phyloP scores from a whole-genome alignment of 2,329 filamentous ascomycete genomes.

The Talaromyces sp. region DNA sequence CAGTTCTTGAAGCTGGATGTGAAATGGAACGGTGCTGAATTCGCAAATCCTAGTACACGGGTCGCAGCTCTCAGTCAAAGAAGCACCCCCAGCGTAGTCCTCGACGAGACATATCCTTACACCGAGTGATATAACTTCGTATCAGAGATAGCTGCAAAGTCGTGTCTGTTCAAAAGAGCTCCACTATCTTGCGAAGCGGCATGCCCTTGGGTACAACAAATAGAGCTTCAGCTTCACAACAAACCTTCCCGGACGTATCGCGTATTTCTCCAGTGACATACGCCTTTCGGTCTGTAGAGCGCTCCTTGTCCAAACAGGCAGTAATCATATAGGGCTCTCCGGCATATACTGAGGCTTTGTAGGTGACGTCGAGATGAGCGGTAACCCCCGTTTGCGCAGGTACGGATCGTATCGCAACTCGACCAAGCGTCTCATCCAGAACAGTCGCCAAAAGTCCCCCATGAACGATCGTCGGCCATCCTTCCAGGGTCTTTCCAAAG shows the following conservation, averaged over 20 bases:
- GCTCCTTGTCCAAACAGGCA: constrained; percentile 38
- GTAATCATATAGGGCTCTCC: constrained; percentile 60
- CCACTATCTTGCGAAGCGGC: constrained; percentile 36
- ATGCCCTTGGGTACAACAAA: constrained; percentile 55
- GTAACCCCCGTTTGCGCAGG: constrained; percentile 51
- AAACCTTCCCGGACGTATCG: constrained; percentile 48
- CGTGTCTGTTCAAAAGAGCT: constrained; percentile 31
- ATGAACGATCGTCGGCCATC: constrained; percentile 69
- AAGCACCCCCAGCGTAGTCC: neutral
- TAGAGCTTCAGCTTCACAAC: constrained; percentile 54
- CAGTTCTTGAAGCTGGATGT: neutral
- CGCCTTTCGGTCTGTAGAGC: constrained; percentile 36
- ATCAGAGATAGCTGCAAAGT: neutral
- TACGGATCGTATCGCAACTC: constrained; percentile 52
- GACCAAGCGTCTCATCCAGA: constrained; percentile 64
- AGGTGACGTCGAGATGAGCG: constrained; percentile 56
- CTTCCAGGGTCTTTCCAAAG: constrained; percentile 59
- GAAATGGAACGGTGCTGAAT: neutral
- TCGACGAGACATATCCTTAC: neutral
- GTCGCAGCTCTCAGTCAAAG: neutral
- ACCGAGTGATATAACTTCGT: neutral
- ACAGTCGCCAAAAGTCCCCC: constrained; percentile 65
- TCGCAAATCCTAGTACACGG: neutral
- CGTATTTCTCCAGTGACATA: constrained; percentile 32
- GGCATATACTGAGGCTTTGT: constrained; percentile 56